phyloP scores from a whole-genome alignment of 345 rosid species.

The Rhodamnia argentea region DNA sequence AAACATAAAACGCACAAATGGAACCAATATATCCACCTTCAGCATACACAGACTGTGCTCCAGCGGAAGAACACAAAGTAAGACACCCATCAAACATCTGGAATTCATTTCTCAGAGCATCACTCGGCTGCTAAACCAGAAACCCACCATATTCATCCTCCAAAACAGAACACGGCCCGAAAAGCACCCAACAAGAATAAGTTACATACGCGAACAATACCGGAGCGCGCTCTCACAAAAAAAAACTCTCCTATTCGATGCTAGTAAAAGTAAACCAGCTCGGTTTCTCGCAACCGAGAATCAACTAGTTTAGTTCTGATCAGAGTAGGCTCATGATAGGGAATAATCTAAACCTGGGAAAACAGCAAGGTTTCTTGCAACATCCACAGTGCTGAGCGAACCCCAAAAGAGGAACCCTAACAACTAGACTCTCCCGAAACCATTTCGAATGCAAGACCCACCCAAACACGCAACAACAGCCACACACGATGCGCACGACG shows the following conservation, averaged over 20 bases:
- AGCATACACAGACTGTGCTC: background rate
- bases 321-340: too few species aligned
- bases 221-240: background rate
- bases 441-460: background rate
- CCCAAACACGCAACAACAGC: too few species aligned
- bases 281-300: background rate
- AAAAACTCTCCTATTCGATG: background rate
- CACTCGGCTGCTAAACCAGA: background rate
- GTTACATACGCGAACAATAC: background rate
- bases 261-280: background rate
- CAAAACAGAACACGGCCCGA: background rate
- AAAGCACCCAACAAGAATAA: background rate
- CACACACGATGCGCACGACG: background rate
- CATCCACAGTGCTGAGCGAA: background rate
- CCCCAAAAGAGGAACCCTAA: background rate
- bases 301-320: too few species aligned
- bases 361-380: background rate
- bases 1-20: background rate
- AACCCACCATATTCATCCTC: background rate
- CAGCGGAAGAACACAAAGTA: background rate
- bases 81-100: background rate
- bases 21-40: background rate
- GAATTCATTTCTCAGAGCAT: background rate
- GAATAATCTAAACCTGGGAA: too few species aligned
- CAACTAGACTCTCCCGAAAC: background rate